Percentiles rank a stretch among this genome's conserved stretches.
These are phyloP conservation scores for Raphanus hybrid DNA, from an alignment of 441 rosid genomes.

Conservation along the genomic window DNA sequence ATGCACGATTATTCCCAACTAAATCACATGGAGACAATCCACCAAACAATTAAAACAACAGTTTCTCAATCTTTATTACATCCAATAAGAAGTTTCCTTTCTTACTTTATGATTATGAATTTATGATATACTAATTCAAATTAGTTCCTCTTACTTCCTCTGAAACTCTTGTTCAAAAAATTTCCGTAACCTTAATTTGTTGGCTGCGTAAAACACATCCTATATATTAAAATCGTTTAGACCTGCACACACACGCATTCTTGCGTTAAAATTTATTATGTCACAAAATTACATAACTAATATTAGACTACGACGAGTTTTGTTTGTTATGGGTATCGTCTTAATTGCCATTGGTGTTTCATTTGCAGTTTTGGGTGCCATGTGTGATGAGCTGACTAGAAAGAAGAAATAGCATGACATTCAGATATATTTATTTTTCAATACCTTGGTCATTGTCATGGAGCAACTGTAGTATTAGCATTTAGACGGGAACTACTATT, in stretches of 20 bases:
- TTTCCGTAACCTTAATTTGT: background rate
- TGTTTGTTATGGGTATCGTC: background rate
- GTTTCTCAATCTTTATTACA: conserved; percentile 27
- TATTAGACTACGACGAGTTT: background rate
- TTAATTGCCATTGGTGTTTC: background rate
- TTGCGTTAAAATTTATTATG: background rate
- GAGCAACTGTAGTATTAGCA: conserved; percentile 9
- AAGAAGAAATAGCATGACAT: conserved; percentile 1
- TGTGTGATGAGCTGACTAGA: background rate
- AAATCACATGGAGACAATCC: conserved; percentile 43
- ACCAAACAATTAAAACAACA: conserved; percentile 43
- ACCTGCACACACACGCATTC: background rate
- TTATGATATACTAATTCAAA: background rate
- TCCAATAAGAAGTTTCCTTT: background rate
- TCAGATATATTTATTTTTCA: background rate
- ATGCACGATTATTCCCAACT: conserved; percentile 44
- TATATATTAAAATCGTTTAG: background rate
- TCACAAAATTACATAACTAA: background rate
- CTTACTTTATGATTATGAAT: conserved; percentile 10
- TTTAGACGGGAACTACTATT: background rate
- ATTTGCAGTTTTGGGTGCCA: background rate
- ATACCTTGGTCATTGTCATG: background rate
- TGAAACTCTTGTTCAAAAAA: background rate
- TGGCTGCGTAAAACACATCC: background rate
- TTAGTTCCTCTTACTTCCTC: background rate